Evolutionary conservation across 2,329 filamentous ascomycete species (phyloP).

Genomic region (Alternaria metachromatica): DNA sequence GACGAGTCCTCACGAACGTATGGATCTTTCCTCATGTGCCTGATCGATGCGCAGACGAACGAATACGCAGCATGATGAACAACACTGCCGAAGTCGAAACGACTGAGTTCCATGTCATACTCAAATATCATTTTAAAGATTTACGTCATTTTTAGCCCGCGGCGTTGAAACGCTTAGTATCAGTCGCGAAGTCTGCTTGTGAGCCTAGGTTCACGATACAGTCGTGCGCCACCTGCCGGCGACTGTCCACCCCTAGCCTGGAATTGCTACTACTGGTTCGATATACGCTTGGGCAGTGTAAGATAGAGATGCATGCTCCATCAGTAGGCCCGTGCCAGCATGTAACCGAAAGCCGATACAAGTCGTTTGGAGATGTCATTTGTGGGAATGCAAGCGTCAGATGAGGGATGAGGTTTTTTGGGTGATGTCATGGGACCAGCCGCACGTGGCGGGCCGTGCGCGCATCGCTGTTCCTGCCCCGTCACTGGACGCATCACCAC

Average conservation of each 20-base stretch:
- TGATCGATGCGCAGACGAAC: neutral
- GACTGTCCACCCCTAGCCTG: neutral
- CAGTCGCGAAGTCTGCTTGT: neutral
- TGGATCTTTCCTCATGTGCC: neutral
- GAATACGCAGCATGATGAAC: neutral
- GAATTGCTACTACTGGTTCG: neutral
- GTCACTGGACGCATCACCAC: neutral
- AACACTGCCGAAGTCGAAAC: neutral
- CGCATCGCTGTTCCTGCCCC: neutral
- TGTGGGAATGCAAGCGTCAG: neutral
- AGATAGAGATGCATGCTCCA: neutral
- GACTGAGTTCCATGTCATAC: neutral
- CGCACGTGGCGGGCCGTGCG: constrained; percentile 7
- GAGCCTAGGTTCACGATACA: neutral
- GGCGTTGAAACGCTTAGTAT: no score
- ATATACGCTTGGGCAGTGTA: neutral
- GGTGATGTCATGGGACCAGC: constrained; percentile 8
- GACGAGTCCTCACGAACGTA: neutral
- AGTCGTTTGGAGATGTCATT: neutral
- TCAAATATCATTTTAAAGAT: neutral
- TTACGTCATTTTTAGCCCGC: accelerated
- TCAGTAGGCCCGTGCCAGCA: neutral
- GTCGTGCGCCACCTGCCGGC: neutral
- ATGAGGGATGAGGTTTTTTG: neutral
- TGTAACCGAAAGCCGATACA: neutral